Percentiles rank a stretch among this genome's conserved stretches.
phyloP scores from a whole-genome alignment of 1,284 basidiomycete species.

The Pterulicium gracile region DNA sequence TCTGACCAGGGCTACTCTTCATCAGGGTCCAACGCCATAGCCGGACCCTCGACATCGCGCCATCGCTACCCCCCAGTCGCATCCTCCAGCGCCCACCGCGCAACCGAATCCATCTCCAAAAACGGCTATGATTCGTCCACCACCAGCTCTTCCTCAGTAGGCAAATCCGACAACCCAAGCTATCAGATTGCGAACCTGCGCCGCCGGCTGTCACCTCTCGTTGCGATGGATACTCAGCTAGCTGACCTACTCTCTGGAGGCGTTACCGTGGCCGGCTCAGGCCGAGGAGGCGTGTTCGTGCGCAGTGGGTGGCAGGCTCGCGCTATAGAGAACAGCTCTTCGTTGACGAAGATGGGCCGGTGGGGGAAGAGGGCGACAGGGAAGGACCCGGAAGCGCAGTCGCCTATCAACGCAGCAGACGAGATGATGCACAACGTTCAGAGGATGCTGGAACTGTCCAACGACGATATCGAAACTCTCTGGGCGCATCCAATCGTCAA shows the following conservation, averaged over 20 bases:
- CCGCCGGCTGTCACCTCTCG: constrained; percentile 45
- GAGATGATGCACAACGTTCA: constrained; percentile 49
- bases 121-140: constrained; percentile 16
- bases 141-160: constrained; percentile 17
- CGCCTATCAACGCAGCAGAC: constrained; percentile 31
- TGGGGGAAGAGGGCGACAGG: constrained; percentile 17
- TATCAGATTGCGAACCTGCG: constrained; percentile 44
- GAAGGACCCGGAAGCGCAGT: constrained; percentile 23
- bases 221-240: constrained; percentile 49
- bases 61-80: background rate
- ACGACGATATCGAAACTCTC: constrained; percentile 54
- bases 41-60: constrained; percentile 3
- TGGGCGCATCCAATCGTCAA: constrained; percentile 64
- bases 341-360: constrained; percentile 22
- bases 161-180: constrained; percentile 15
- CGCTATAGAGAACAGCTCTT: constrained; percentile 39
- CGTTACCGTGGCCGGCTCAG: constrained; percentile 55
- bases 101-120: constrained; percentile 6
- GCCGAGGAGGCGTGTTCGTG: constrained; percentile 64
- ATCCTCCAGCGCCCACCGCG: background rate
- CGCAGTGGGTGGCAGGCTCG: constrained; percentile 69
- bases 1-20: constrained; percentile 13
- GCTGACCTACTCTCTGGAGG: constrained; percentile 65
- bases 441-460: constrained; percentile 40
- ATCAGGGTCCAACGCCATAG: background rate